Base-by-base conservation (phyloP, 129 eudicot genomes). In the Chrysanthemum makinoi region DNA sequence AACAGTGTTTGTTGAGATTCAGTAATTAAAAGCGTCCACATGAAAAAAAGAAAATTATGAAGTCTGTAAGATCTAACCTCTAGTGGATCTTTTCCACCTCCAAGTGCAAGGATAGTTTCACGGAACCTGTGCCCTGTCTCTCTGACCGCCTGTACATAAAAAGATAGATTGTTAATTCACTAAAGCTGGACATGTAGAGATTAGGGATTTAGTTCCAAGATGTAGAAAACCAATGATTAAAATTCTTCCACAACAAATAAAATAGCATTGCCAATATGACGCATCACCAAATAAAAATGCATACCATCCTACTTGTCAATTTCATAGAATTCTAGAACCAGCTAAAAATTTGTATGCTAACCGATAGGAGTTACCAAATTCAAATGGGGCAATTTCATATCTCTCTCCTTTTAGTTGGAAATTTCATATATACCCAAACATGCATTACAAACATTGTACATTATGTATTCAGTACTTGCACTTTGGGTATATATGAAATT, bases 71-170 rank as follows among this genome's bases (percentile, higher is more conserved):
- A 53, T 68, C 17, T 44, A 43, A 79, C 96, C 86, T 84, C 79
- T 50, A 89, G 65, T 59, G 96, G 96, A 75, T 78, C 90, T 80
- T 89, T 89, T 76, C 96, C 96, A 78, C 96, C 96, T 78, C 96
- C 96, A 80, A 89, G 96, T 64, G 96, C 96, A 78, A 89, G 96
- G 33, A 89, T 65, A 15, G 96, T 89, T 74, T 86, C 96, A 33
- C 96, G 81, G 85, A 89, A 89, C 68, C 82, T 84, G 59, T 72
- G 74, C 30, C 96, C 96, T 4, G 88, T 89, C 64, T 89, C 93
- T 79, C 79, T 86, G 50, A 89, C 87, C 5, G 93, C 93, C 96
- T 89, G 70, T 82, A 16, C 48, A 63, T 18, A 18, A 5, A 33
- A 59, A 6, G 44, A 39, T 39, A 39, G 10, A 52, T 30, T 50